A percentile compares a stretch with the other conserved stretches of the same genome.
Evolutionary conservation across 441 rosid genomes (phyloP).

Genomic region (Isatis lusitanica): DNA sequence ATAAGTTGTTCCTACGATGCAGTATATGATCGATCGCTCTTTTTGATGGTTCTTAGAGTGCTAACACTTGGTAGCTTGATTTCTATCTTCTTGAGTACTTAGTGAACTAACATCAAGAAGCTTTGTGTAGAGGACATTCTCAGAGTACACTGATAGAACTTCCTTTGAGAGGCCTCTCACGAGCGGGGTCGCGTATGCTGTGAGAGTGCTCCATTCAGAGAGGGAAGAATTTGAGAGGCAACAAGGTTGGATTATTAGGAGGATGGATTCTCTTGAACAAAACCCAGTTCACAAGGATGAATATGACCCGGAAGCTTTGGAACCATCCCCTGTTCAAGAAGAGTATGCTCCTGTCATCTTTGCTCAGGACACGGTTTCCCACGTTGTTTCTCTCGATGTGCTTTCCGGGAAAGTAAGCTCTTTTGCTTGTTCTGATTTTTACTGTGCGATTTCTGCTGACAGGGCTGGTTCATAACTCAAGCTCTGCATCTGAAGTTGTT

Average conservation of each 20-base stretch:
- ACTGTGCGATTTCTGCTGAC: background rate
- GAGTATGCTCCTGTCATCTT: slow-evolving; percentile 98
- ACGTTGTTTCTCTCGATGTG: slow-evolving; percentile 86
- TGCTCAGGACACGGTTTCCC: slow-evolving; percentile 89
- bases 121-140: slow-evolving; percentile 66
- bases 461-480: background rate
- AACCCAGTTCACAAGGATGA: slow-evolving; percentile 84
- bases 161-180: slow-evolving; percentile 97
- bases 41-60: background rate
- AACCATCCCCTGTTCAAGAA: slow-evolving; percentile 76
- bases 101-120: background rate
- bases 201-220: slow-evolving; percentile 84
- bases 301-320: slow-evolving; percentile 53
- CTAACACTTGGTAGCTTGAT: background rate
- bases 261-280: slow-evolving; percentile 55
- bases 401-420: slow-evolving; percentile 82
- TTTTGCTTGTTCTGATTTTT: background rate
- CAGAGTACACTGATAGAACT: slow-evolving; percentile 89
- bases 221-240: slow-evolving; percentile 87
- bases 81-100: background rate
- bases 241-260: slow-evolving; percentile 89
- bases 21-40: background rate
- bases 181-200: slow-evolving; percentile 97
- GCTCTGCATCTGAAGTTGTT: background rate
- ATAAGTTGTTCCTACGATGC: background rate